Percentiles rank a stretch among this genome's conserved stretches.
These are phyloP conservation scores for Arabis hirsuta DNA, from an alignment of 345 rosid genomes.

Conservation along the genomic window DNA sequence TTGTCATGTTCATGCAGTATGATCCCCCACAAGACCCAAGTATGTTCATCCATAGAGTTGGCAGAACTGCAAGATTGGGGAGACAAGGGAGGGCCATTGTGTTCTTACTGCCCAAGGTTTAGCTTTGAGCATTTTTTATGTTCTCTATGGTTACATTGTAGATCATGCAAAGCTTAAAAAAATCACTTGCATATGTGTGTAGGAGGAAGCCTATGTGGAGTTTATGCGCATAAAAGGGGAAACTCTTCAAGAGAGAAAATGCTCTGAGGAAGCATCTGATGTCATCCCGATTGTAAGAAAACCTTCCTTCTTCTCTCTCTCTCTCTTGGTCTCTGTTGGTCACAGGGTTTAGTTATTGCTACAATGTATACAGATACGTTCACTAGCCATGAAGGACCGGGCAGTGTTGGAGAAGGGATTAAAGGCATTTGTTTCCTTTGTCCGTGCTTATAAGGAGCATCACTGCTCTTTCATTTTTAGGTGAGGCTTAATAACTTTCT, in stretches of 20 bases:
- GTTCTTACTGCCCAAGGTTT: constrained; percentile 78
- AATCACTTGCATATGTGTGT: constrained; percentile 18
- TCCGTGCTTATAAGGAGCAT: constrained; percentile 94
- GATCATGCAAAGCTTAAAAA: constrained; percentile 22
- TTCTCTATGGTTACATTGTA: background rate
- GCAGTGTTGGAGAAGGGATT: constrained; percentile 93
- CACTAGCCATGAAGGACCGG: constrained; percentile 74
- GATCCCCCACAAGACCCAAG: constrained; percentile 96
- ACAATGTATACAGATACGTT: constrained; percentile 56
- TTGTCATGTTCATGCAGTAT: constrained; percentile 56
- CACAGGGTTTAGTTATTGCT: constrained; percentile 10
- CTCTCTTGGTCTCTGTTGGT: constrained; percentile 20
- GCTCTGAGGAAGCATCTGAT: constrained; percentile 56
- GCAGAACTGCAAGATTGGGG: constrained; percentile 91
- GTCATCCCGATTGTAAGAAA: constrained; percentile 70
- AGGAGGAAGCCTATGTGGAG: constrained; percentile 94
- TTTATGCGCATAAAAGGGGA: constrained; percentile 77
- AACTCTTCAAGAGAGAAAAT: constrained; percentile 65
- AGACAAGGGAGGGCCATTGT: constrained; percentile 77
- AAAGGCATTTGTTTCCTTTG: constrained; percentile 87
- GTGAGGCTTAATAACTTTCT: constrained; percentile 35
- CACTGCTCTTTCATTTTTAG: constrained; percentile 83
- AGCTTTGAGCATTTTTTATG: background rate
- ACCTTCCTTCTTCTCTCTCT: constrained; percentile 12
- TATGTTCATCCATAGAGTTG: constrained; percentile 90